Conservation (phyloP, 2,329 filamentous ascomycete genomes). For the Penicillium italicum region DNA sequence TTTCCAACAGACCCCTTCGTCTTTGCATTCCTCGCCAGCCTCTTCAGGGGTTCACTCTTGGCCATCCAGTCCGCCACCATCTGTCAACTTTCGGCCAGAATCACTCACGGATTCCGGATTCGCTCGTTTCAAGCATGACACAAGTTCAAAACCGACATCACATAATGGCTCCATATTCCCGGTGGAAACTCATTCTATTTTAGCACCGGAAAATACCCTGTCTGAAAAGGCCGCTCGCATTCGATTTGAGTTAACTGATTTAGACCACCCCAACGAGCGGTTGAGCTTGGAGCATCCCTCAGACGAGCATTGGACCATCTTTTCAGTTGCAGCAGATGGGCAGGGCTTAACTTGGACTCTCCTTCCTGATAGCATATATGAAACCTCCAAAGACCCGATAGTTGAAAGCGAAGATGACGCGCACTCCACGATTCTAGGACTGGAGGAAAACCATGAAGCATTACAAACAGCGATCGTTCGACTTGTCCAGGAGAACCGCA, state of each 20-base stretch:
- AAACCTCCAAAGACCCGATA: conserved; percentile 60
- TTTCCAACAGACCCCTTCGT: conserved; percentile 55
- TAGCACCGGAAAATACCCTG: conserved; percentile 25
- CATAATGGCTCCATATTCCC: conserved; percentile 30
- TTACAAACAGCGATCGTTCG: conserved; percentile 76
- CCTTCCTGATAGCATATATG: conserved; percentile 46
- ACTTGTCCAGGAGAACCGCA: conserved; percentile 77
- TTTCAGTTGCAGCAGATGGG: conserved; percentile 73
- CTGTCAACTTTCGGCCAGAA: conserved; percentile 20
- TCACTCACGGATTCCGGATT: conserved; percentile 31
- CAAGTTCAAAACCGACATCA: conserved; percentile 23
- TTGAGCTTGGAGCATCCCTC: conserved; percentile 71
- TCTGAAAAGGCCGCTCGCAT: conserved; percentile 38
- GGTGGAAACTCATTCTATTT: conserved; percentile 30
- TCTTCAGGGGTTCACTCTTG: conserved; percentile 26
- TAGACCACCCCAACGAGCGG: conserved; percentile 36
- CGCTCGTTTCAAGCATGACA: conserved; percentile 31
- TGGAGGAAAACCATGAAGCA: conserved; percentile 77
- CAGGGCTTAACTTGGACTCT: conserved; percentile 66
- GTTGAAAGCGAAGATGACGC: conserved; percentile 50
- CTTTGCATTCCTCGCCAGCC: conserved; percentile 28
- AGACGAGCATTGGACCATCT: conserved; percentile 75
- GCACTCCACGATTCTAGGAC: conserved; percentile 47
- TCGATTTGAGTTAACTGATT: conserved; percentile 40
- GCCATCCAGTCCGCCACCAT: conserved; percentile 17